Evolutionary conservation across 345 rosid species (phyloP), one percentile per base, ranked within the genome.

Genomic region (Corchorus olitorius): DNA sequence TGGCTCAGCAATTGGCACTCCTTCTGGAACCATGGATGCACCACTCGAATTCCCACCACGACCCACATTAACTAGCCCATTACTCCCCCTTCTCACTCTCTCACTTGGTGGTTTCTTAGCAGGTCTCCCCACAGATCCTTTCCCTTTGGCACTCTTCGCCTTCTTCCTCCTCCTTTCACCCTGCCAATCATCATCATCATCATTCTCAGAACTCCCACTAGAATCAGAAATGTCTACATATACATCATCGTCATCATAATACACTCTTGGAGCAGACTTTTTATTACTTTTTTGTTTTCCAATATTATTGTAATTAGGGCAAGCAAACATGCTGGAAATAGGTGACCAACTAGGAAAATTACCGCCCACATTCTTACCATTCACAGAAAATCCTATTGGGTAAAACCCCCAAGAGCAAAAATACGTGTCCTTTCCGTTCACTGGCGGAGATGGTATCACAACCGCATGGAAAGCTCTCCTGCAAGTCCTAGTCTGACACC

Each of bases 391-490:
- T 34, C 98, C 99, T 14, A 93, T 35, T 0, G 99, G 99, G 69
- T 84, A 92, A 69, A 79, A 87, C 0, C 87, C 94, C 98, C 97
- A 93, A 63, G 91, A 86, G 75, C 90, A 85, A 74, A 91, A 92
- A 89, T 87, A 82, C 50, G 80, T 65, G 27, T 88, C 91, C 71
- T 92, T 90, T 75, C 87, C 90, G 0, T 86, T 65, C 72, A 91
- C 81, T 0, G 97, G 97, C 53, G 98, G 97, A 35, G 90, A 72
- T 4, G 88, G 84, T 65, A 91, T 82, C 37, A 12, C 78, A 75
- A 83, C 93, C 9, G 92, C 99, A 77, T 96, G 92, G 65, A 91
- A 96, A 43, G 95, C 93, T 78, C 98, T 84, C 78, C 81, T 86
- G 76, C 99, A 94, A 2, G 82, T 84, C 74, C 17, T 70, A 70